Base-by-base conservation (phyloP, 805 yeast species). In the Myxozyma vanderwaltii region DNA sequence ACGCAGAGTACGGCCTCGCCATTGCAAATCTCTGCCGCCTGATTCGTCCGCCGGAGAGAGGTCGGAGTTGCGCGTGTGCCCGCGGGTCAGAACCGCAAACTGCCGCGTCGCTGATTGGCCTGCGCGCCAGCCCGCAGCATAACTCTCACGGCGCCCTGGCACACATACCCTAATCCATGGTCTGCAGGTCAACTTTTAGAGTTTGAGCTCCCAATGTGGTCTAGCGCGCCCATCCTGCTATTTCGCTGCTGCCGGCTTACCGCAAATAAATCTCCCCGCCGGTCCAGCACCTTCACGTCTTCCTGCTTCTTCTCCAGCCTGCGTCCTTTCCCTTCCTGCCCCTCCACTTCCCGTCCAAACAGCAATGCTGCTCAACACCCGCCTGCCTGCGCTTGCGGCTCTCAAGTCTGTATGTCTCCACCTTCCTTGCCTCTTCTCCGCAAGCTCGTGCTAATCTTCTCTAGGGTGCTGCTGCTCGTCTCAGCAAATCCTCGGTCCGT, bases 331-430 rank as follows among this genome's bases (percentile, higher is more conserved):
- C n/a, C n/a, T n/a, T n/a, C n/a, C n/a, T n/a, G n/a, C n/a, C n/a
- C 35, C 43, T 40, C 41, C n/a, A 26, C 41, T 36, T 19, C 40
- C 47, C 31, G 4, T 24, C 41, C 26, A 13, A 27, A 40, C 49
- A 43, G 26, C 49, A 40, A 45, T 56, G 59, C 59, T 59, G 56
- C 58, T 55, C 48, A 24, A 46, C 40, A 54, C 57, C 45, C 63
- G 63, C 35, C 27, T 46, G 46, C 46, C 58, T 40, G 56, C 59
- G 24, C 40, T 46, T 44, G 52, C 47, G 54, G 59, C 59, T 19
- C 48, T 54, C 41, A 55, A 59, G 56, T 47, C 59, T 50, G 63
- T 55, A 55, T 23, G 63, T 59, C 12, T 17, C 13, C 1, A 10
- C 49, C 10, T n/a, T 26, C 19, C 17, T 13, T 15, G 21, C n/a